A percentile compares a stretch with the other conserved stretches of the same genome.
These are phyloP conservation scores for Ligustrum vulgare DNA, from an alignment of 257 asterid species.

Conservation along the genomic window DNA sequence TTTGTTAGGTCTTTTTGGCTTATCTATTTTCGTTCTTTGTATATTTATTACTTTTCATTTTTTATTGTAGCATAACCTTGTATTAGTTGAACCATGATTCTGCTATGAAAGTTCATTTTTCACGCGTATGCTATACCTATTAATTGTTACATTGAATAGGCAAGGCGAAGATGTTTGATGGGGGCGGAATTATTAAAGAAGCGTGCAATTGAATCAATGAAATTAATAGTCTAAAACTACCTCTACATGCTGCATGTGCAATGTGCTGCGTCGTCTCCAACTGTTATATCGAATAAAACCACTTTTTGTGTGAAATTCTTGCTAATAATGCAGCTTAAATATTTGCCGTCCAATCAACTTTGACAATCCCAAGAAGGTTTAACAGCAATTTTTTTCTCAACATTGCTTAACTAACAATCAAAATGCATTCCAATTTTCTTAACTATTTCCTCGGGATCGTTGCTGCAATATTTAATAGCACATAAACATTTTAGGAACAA, in stretches of 20 bases:
- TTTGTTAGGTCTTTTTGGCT: too few relatives aligned
- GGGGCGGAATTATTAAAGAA: neutral
- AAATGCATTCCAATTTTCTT: slow-evolving; percentile 23
- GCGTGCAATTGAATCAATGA: slow-evolving; percentile 3
- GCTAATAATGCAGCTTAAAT: slow-evolving; percentile 23
- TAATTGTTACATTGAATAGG: neutral
- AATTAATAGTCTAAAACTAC: too few relatives aligned
- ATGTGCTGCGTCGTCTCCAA: slow-evolving; percentile 32
- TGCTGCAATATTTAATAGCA: slow-evolving; percentile 22
- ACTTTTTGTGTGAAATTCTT: slow-evolving; percentile 9
- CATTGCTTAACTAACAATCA: slow-evolving; percentile 52
- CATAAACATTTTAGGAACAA: neutral
- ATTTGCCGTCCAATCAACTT: slow-evolving; percentile 20
- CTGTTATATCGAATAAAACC: slow-evolving; percentile 20
- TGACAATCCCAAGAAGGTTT: slow-evolving; percentile 35
- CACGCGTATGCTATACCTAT: neutral
- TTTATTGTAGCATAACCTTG: too few relatives aligned
- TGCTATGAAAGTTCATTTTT: too few relatives aligned
- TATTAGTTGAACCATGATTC: too few relatives aligned
- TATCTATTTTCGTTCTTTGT: too few relatives aligned
- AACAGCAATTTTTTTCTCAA: slow-evolving; percentile 24
- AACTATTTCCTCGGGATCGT: slow-evolving; percentile 47
- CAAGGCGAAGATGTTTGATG: neutral
- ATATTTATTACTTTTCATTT: too few relatives aligned
- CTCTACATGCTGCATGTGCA: slow-evolving; percentile 34